Evolutionary conservation across 2,329 filamentous ascomycete species (phyloP).

Genomic region (Fusarium mexicanum): DNA sequence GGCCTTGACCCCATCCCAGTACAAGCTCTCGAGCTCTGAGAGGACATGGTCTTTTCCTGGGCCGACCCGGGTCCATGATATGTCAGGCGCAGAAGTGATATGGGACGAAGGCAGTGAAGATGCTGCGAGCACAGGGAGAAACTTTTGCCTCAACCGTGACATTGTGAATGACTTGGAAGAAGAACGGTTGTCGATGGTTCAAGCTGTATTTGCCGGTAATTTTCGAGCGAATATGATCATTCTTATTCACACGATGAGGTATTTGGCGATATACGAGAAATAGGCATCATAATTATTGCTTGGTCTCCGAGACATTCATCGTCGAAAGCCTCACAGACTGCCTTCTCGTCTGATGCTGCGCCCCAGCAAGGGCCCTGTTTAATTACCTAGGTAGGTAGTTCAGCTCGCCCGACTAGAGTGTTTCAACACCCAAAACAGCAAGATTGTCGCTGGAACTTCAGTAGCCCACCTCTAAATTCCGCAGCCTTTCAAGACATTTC

Average conservation of each 20-base stretch:
- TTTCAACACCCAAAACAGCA: slow-evolving; percentile 20
- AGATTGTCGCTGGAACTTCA: slow-evolving; percentile 2
- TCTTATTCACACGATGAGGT: slow-evolving; percentile 1
- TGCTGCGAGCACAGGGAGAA: slow-evolving; percentile 21
- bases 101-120: slow-evolving; percentile 6
- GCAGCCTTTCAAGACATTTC: slow-evolving; percentile 11
- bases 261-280: not conserved
- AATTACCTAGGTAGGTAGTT: not conserved
- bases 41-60: slow-evolving; percentile 28
- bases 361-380: slow-evolving; percentile 15
- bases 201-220: not conserved
- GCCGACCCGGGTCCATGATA: slow-evolving; percentile 22
- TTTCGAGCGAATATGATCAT: not conserved
- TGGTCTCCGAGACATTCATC: not conserved
- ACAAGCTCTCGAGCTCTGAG: slow-evolving; percentile 26
- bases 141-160: slow-evolving; percentile 25
- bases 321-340: slow-evolving; percentile 6
- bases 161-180: not conserved
- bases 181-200: not conserved
- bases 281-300: not conserved
- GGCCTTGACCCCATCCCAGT: slow-evolving; percentile 35
- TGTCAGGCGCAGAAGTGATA: slow-evolving; percentile 27
- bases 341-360: slow-evolving; percentile 25
- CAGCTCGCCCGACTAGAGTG: slow-evolving; percentile 23
- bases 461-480: slow-evolving; percentile 16